Evolutionary conservation across 1,139 yeast species (phyloP).

Genomic region (Lodderomyces beijingensis): DNA sequence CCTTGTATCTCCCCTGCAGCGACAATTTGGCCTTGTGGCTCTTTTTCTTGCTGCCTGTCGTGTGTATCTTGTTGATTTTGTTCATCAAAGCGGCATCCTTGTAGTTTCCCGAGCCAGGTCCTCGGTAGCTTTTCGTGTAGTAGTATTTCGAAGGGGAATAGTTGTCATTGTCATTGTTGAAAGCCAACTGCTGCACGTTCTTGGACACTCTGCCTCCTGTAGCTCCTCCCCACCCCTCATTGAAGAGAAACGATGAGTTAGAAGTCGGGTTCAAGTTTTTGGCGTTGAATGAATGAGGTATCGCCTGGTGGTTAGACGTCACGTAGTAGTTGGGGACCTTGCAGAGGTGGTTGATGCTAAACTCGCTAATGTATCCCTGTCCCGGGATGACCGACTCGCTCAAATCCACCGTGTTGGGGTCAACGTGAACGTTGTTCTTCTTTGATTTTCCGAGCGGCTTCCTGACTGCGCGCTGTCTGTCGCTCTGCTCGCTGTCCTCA

Average conservation of each 20-base stretch:
- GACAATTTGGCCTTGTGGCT: slow-evolving; percentile 16
- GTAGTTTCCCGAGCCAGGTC: slow-evolving; percentile 47
- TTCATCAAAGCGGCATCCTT: slow-evolving; percentile 44
- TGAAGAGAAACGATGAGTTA: slow-evolving; percentile 21
- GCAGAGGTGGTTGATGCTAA: slow-evolving; percentile 38
- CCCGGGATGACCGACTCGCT: slow-evolving; percentile 42
- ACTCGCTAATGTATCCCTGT: slow-evolving; percentile 44
- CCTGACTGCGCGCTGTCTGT: slow-evolving; percentile 14
- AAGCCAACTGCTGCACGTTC: slow-evolving; percentile 33
- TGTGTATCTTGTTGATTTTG: slow-evolving; percentile 32
- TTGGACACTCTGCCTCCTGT: slow-evolving; percentile 30
- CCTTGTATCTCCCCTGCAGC: slow-evolving; percentile 19
- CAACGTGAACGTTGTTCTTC: slow-evolving; percentile 30
- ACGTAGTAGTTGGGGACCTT: slow-evolving; percentile 43
- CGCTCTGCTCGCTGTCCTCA: slow-evolving; percentile 8
- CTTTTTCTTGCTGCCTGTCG: slow-evolving; percentile 14
- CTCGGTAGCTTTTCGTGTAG: slow-evolving; percentile 39
- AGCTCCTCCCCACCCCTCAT: too few relatives aligned
- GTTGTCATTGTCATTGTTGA: slow-evolving; percentile 34
- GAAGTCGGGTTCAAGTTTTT: slow-evolving; percentile 18
- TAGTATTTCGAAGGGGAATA: slow-evolving; percentile 35
- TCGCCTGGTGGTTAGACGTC: slow-evolving; percentile 23
- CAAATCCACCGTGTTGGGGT: slow-evolving; percentile 39
- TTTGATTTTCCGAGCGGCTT: slow-evolving; percentile 30
- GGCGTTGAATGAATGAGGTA: slow-evolving; percentile 14